Base-by-base conservation (phyloP, 179 eudicot genomes). In the Beta macrorhiza region DNA sequence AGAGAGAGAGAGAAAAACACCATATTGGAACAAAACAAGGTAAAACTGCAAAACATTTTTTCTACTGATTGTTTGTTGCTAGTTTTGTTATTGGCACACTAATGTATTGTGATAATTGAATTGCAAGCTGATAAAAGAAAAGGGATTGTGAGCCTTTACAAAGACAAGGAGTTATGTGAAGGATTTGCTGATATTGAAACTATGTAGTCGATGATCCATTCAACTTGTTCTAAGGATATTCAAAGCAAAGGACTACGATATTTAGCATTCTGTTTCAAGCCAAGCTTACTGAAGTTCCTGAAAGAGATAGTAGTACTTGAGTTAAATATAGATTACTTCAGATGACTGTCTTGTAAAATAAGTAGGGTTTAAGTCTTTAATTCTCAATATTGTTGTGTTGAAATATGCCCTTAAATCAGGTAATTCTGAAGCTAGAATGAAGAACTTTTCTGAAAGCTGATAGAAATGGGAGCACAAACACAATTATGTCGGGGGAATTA, bases 131-230 rank as follows among this genome's bases (percentile, higher is more conserved):
- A 37, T 16, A 84, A 78, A 5, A 74, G 63, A n/a, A 81, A 72
- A 76, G 84, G 74, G 59, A 82, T 84, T 1, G 84, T 84, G 78
- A 84, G 82, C 58, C 81, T 84, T 1, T 69, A 67, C 51, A 78
- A 78, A 81, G 87, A 81, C 82, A 81, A 64, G 82, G 87, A 84
- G 57, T 61, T 68, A 8, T 84, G 87, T 65, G 82, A 59, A 74
- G 87, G 84, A 57, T 84, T 81, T 78, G 79, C 72, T 51, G 87
- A 84, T 78, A 81, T 81, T 5, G 79, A 84, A 22, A 84, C 79
- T 14, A 84, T 81, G 87, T 84, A 84, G 87, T 58, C 74, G 77
- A 84, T 84, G 82, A 81, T 84, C 56, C 87, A 84, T 84, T 73
- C 87, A 12, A 53, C 47, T 14, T 73, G 82, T 78, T 67, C 80